A percentile compares a stretch with the other conserved stretches of the same genome.
phyloP scores from a whole-genome alignment of 2,329 filamentous ascomycete genomes.

The Whalleya microplaca region DNA sequence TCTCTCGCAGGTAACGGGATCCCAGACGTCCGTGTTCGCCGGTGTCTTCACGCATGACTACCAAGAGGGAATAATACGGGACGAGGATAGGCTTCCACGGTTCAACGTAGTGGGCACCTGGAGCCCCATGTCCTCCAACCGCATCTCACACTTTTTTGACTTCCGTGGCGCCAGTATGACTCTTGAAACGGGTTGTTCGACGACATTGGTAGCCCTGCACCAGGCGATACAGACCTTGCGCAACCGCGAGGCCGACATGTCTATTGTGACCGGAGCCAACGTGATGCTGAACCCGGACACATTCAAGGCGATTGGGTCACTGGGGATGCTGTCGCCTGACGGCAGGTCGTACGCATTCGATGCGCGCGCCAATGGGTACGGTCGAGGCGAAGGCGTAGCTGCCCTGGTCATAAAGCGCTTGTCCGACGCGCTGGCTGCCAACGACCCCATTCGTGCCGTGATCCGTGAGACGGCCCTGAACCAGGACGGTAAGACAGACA shows the following conservation, averaged over 20 bases:
- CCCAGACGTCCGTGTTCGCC: conserved; percentile 37
- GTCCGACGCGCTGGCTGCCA: conserved; percentile 45
- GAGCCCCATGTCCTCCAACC: conserved; percentile 31
- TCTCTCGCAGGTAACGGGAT: conserved; percentile 27
- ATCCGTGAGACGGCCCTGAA: conserved; percentile 44
- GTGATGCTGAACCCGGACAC: conserved; percentile 32
- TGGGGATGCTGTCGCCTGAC: conserved; percentile 42
- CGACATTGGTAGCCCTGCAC: conserved; percentile 35
- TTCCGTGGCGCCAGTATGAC: conserved; percentile 29
- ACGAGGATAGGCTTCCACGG: conserved; percentile 3
- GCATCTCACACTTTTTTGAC: conserved; percentile 37
- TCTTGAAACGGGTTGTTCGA: conserved; percentile 41
- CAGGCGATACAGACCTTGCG: conserved; percentile 7
- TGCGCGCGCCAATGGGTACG: conserved; percentile 21
- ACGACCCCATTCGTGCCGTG: conserved; percentile 40
- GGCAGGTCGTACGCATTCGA: background rate
- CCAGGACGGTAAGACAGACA: conserved; percentile 46
- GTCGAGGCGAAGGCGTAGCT: conserved; percentile 52
- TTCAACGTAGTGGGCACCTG: conserved; percentile 4
- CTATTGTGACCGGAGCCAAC: conserved; percentile 34
- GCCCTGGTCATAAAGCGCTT: conserved; percentile 53
- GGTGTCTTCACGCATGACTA: conserved; percentile 19
- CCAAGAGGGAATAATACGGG: conserved; percentile 1
- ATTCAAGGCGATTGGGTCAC: conserved; percentile 50
- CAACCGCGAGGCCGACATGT: conserved; percentile 13